Evolutionary conservation across 2,329 filamentous ascomycete genomes (phyloP).

Genomic region (Colletotrichum tamarilloi): DNA sequence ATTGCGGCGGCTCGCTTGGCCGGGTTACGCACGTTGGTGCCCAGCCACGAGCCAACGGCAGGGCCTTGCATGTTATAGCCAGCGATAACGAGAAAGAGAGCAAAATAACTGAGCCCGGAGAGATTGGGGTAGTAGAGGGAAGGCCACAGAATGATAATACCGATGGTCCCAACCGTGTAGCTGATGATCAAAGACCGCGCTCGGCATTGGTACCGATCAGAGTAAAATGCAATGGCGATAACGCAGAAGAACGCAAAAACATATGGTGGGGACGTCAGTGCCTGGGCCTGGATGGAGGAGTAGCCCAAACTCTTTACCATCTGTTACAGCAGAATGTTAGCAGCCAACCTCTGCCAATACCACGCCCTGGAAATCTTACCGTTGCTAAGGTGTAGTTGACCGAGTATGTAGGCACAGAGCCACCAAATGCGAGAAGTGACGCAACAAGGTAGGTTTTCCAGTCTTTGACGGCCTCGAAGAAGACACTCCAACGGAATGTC

Average conservation of each 20-base stretch:
- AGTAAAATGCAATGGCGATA: no score
- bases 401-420: no score
- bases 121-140: constrained; percentile 2
- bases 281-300: no score
- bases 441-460: constrained; percentile 1
- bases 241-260: no score
- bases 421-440: not conserved
- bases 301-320: no score
- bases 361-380: no score
- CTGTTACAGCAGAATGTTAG: no score
- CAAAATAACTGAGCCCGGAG: constrained; percentile 4
- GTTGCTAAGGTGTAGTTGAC: no score
- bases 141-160: not conserved
- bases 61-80: constrained; percentile 25
- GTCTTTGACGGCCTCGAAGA: constrained; percentile 7
- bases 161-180: not conserved
- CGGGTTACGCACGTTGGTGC: constrained; percentile 12
- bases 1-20: constrained; percentile 18
- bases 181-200: not conserved
- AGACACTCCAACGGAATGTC: not conserved
- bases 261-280: no score
- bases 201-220: no score
- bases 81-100: constrained; percentile 9
- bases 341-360: no score
- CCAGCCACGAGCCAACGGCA: constrained; percentile 22